Base-by-base conservation (phyloP, 805 yeast genomes). In the Kuraishia capsulata region DNA sequence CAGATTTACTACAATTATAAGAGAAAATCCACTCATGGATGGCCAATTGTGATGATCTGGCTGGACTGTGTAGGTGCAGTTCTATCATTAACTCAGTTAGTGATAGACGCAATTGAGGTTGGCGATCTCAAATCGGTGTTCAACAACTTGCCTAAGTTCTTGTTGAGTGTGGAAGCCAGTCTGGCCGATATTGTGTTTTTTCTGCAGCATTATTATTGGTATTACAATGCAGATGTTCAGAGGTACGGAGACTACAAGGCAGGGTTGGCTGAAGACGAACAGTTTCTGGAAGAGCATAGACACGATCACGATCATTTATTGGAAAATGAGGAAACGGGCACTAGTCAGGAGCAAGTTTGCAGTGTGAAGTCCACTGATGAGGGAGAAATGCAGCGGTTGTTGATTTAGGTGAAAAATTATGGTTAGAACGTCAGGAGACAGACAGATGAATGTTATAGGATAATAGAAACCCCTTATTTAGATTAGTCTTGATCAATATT, bases 41-140 rank as follows among this genome's bases (percentile, higher is more conserved):
- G 65, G 65, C 65, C 65, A 8, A 52, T 60, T 13, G 35, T 48
- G 33, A 56, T 59, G 59, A 45, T 59, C 14, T 59, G 58, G 53
- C 41, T 60, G 3, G 64, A 60, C 30, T 47, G 51, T 16, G 19
- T 32, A 17, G 65, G 65, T 10, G 56, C 61, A 3, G 16, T 46
- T 2, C 36, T 55, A 4, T 58, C 64, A 1, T 47, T 59, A 20
- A 20, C 45, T 3, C 64, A 59, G 39, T 44, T 60, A 19, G 30
- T 48, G 2, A 36, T 56, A 18, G 64, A 60, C 44, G 62, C 61
- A 2, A 41, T 37, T 23, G 40, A 43, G 3, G 49, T 43, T 3
- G 45, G 49, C n/a, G 51, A 56, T 20, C 16, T 57, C 4, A 26
- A 23, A 1, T 47, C 53, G 0, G 49, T 59, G 29, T 45, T 53